Conservation (phyloP, 2,329 filamentous ascomycete genomes). For the Alternaria postmessia region DNA sequence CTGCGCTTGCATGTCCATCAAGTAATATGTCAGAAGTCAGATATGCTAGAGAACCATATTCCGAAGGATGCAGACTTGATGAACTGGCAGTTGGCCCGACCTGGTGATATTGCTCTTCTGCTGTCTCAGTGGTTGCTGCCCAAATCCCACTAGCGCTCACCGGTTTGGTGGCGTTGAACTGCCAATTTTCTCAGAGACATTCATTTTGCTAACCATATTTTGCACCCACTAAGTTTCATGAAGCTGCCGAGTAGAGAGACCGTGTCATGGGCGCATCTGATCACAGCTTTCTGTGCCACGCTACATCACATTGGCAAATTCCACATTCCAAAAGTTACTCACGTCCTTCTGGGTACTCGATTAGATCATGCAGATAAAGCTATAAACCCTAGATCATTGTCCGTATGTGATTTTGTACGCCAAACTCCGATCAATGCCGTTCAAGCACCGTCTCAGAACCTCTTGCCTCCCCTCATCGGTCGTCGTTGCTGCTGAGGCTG, state of each 20-base stretch:
- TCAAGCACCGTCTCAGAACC: slow-evolving; percentile 20
- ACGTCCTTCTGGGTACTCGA: neutral
- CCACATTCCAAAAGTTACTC: neutral
- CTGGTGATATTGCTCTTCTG: neutral
- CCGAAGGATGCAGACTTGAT: slow-evolving; percentile 13
- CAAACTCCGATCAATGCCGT: slow-evolving; percentile 21
- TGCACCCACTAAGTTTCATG: neutral
- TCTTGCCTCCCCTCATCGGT: slow-evolving; percentile 58
- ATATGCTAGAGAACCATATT: neutral
- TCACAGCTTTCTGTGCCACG: too few relatives aligned
- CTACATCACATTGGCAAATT: neutral
- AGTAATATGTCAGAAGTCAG: slow-evolving; percentile 18
- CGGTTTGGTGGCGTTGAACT: slow-evolving; percentile 13
- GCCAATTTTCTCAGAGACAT: neutral
- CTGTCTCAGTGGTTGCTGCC: slow-evolving; percentile 7
- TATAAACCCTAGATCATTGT: slow-evolving; percentile 1
- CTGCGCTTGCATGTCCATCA: slow-evolving; percentile 14
- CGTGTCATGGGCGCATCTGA: too few relatives aligned
- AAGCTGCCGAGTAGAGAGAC: neutral
- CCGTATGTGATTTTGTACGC: slow-evolving; percentile 21
- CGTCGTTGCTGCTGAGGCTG: slow-evolving; percentile 71
- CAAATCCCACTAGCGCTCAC: slow-evolving; percentile 10
- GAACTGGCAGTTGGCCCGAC: slow-evolving; percentile 27
- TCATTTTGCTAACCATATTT: neutral
- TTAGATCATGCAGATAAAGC: slow-evolving; percentile 7